Base-by-base conservation (phyloP, 139 green algal genomes). In the Eudorina sp. region DNA sequence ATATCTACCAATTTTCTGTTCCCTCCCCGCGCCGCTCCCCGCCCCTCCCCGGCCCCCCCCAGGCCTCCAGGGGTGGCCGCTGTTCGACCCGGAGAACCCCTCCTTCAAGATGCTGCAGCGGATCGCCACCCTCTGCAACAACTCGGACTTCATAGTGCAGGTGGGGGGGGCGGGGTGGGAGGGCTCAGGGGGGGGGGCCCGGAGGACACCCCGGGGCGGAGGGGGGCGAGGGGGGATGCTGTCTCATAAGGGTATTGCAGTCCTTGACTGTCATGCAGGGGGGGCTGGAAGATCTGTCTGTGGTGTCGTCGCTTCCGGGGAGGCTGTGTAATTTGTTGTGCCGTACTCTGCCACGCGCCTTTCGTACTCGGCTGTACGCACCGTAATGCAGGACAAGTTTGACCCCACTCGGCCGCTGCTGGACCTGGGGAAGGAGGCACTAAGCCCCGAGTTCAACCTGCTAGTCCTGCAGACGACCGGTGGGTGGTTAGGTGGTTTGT, bases 111-210 rank as follows among this genome's bases (percentile, higher is more conserved):
- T 93, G 73, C 88, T 97, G 31, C 91, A 94, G 66, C 91, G 88
- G 64, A 90, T 97, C 45, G 92, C 90, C 68, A 92, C 90, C 25
- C 88, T 97, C 62, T 97, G 95, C 93, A 97, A 97, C 92, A 97
- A 97, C 91, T 94, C 94, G 3, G 76, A 90, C 46, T 97, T 97
- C 43, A 55, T 95, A 48, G 46, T 97, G 66, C 51, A 84, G 77
- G 77, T 84, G 36, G 8, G 70, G 25, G 41, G 3, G 40, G 18
- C 4, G 29, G 69, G 40, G 4, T 18, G 38, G 40, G 51, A 16
- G 66, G 66, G 6, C 55, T 66, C 29, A 66, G n/a, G 55, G 55
- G 29, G 55, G 55, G 5, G 55, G 55, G 55, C 23, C 4, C 4
- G 55, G 55, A 25, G 55, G 8, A 66, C 4, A 66, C n/a, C n/a